A percentile compares a stretch with the other conserved stretches of the same genome.
Conservation (phyloP, 345 rosid species). For the Boechera divaricarpa region DNA sequence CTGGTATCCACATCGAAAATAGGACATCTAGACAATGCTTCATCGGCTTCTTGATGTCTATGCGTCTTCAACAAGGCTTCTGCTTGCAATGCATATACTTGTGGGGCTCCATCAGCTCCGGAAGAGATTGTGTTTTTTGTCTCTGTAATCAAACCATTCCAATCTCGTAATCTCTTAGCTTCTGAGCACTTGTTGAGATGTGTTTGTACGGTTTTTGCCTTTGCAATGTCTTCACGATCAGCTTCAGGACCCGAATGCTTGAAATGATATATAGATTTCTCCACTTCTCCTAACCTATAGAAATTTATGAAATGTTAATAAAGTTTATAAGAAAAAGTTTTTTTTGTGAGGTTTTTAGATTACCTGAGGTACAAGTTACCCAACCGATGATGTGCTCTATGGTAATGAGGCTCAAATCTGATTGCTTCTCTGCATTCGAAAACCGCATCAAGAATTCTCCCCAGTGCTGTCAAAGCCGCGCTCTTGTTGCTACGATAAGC, state of each 20-base stretch:
- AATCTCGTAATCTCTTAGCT: conserved; percentile 67
- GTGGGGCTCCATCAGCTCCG: conserved; percentile 93
- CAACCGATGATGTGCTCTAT: conserved; percentile 92
- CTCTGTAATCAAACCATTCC: conserved; percentile 68
- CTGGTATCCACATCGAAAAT: conserved; percentile 63
- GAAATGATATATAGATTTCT: conserved; percentile 82
- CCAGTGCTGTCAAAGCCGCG: conserved; percentile 87
- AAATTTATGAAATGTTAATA: background rate
- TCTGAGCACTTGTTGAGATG: conserved; percentile 73
- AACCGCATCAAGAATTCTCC: conserved; percentile 83
- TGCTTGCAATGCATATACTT: conserved; percentile 88
- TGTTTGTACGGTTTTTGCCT: conserved; percentile 63
- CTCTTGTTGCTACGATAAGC: conserved; percentile 92
- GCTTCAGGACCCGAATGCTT: conserved; percentile 89
- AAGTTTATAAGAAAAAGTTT: background rate
- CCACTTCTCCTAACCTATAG: conserved; percentile 83
- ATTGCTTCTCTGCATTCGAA: conserved; percentile 95
- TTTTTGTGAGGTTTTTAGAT: background rate
- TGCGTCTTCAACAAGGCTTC: conserved; percentile 80
- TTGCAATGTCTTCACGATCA: conserved; percentile 70
- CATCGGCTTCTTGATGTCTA: conserved; percentile 83
- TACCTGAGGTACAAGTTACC: conserved; percentile 86
- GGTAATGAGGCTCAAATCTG: conserved; percentile 81
- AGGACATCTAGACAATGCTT: conserved; percentile 61
- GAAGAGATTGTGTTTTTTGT: conserved; percentile 59